A percentile compares a stretch with the other conserved stretches of the same genome.
phyloP scores from a whole-genome alignment of 768 basidiomycete genomes.

The Boletus reticuloceps region DNA sequence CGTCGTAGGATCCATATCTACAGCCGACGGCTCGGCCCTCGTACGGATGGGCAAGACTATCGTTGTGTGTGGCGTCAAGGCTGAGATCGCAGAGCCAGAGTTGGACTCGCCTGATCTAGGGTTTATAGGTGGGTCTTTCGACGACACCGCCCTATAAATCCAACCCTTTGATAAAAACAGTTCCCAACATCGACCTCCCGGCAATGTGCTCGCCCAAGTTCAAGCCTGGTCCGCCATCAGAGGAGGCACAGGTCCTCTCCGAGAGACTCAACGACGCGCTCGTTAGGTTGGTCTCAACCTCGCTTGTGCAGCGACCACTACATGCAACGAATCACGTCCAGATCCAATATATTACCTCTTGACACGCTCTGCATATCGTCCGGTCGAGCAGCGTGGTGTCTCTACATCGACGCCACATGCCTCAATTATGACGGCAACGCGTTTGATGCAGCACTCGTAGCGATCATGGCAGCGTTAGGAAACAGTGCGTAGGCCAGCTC shows the following conservation, averaged over 20 bases:
- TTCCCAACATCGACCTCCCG: slow-evolving; percentile 93
- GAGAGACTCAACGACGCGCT: slow-evolving; percentile 78
- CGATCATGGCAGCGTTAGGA: slow-evolving; percentile 81
- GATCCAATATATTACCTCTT: slow-evolving; percentile 64
- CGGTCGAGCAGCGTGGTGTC: slow-evolving; percentile 82
- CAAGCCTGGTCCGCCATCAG: slow-evolving; percentile 92
- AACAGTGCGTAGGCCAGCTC: slow-evolving; percentile 58
- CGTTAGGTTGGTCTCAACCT: slow-evolving; percentile 49
- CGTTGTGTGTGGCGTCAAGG: slow-evolving; percentile 93
- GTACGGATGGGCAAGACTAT: slow-evolving; percentile 93
- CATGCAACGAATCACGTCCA: slow-evolving; percentile 23
- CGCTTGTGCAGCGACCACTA: not conserved
- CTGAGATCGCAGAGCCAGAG: slow-evolving; percentile 91
- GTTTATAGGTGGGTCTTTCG: slow-evolving; percentile 61
- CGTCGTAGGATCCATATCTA: slow-evolving; percentile 80
- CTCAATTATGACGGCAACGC: slow-evolving; percentile 98
- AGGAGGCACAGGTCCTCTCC: slow-evolving; percentile 91
- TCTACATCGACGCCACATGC: slow-evolving; percentile 94
- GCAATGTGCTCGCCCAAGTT: slow-evolving; percentile 92
- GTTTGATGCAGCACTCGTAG: slow-evolving; percentile 86
- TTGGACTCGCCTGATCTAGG: slow-evolving; percentile 71
- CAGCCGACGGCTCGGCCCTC: slow-evolving; percentile 90
- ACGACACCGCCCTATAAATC: not conserved
- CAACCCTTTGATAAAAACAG: slow-evolving; percentile 36
- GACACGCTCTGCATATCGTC: slow-evolving; percentile 75